Conservation (phyloP, 257 asterid species). For the Solanum clarkiae region DNA sequence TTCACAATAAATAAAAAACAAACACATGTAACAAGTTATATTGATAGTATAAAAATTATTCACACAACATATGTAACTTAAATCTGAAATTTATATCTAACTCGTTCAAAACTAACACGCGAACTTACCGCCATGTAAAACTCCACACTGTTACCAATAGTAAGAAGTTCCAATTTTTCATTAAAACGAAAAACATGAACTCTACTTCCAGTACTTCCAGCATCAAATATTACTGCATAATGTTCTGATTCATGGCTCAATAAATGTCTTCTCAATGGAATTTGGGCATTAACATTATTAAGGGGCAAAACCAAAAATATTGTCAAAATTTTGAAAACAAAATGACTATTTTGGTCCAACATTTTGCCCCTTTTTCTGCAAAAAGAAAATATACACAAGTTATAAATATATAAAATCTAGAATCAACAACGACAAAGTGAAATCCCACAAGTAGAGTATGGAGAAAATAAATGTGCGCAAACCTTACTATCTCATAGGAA, state of each 20-base stretch:
- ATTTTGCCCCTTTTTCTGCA: neutral
- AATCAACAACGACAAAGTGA: no score
- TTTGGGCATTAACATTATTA: constrained; percentile 12
- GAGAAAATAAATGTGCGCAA: no score
- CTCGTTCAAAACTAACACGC: no score
- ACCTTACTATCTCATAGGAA: no score
- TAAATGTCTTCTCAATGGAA: constrained; percentile 13
- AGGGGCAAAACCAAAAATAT: constrained; percentile 31
- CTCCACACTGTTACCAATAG: constrained; percentile 56
- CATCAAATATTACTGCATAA: constrained; percentile 76
- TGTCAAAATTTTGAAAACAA: constrained; percentile 31
- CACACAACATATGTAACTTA: neutral
- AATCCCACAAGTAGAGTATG: no score
- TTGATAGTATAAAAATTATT: no score
- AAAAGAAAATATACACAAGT: neutral
- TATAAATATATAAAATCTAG: neutral
- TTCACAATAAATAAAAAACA: neutral
- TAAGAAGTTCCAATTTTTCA: constrained; percentile 49
- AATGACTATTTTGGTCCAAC: neutral
- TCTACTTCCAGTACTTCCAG: constrained; percentile 80
- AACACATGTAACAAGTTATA: neutral
- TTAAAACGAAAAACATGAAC: constrained; percentile 71
- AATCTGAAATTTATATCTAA: no score
- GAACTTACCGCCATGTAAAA: constrained; percentile 31
- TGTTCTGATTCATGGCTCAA: constrained; percentile 21